These are phyloP conservation scores for Stipa capillata DNA, from an alignment of 176 grass and related monocot genomes.

Conservation along the genomic window DNA sequence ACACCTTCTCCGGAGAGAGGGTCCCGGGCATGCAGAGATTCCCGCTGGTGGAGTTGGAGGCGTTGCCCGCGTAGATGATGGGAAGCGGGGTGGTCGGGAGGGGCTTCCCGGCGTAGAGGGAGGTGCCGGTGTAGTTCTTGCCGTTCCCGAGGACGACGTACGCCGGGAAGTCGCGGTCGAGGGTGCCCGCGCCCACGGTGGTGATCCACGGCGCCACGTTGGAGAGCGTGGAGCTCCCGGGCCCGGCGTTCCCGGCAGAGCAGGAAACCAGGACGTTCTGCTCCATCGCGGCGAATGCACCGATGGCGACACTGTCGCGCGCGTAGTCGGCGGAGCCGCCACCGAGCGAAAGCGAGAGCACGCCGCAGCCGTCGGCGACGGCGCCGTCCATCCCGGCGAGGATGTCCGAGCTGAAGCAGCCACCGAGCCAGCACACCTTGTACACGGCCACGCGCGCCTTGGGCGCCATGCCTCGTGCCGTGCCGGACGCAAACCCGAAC, in stretches of 20 bases:
- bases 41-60: slow-evolving; percentile 64
- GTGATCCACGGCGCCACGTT: slow-evolving; percentile 89
- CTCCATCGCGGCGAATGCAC: slow-evolving; percentile 75
- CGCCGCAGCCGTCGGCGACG: slow-evolving; percentile 68
- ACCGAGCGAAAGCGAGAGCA: slow-evolving; percentile 84
- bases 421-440: slow-evolving; percentile 94
- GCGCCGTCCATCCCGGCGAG: slow-evolving; percentile 77
- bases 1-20: slow-evolving; percentile 59
- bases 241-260: slow-evolving; percentile 78
- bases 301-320: slow-evolving; percentile 79
- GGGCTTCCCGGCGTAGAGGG: slow-evolving; percentile 66
- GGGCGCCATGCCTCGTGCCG: slow-evolving; percentile 80
- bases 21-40: slow-evolving; percentile 78
- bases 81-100: slow-evolving; percentile 25
- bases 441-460: slow-evolving; percentile 59
- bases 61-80: slow-evolving; percentile 70
- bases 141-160: slow-evolving; percentile 76
- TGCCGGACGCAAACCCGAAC: slow-evolving; percentile 68
- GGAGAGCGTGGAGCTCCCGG: slow-evolving; percentile 47
- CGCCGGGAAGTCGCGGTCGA: slow-evolving; percentile 91
- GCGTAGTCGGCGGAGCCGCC: slow-evolving; percentile 64
- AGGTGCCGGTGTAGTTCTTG: slow-evolving; percentile 64
- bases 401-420: slow-evolving; percentile 94
- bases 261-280: slow-evolving; percentile 74
- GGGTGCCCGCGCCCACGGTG: slow-evolving; percentile 66